phyloP scores from a whole-genome alignment of 2,329 filamentous ascomycete species.

The Daldinia sp. region DNA sequence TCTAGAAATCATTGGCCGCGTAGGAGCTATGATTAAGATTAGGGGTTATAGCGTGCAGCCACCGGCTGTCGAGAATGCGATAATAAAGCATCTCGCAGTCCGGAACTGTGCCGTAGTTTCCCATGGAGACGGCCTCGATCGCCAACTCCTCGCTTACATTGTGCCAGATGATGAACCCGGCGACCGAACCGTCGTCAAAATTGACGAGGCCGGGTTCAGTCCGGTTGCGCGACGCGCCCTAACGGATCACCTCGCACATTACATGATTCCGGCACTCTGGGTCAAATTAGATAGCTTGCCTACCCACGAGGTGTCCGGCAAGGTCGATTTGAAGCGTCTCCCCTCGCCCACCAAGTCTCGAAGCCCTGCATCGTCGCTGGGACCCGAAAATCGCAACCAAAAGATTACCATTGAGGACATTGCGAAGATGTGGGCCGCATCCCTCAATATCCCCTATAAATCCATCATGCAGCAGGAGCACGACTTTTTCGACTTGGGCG shows the following conservation, averaged over 20 bases:
- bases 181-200: slow-evolving; percentile 68
- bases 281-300: slow-evolving; percentile 75
- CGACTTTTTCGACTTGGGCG: slow-evolving; percentile 83
- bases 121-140: slow-evolving; percentile 78
- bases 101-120: slow-evolving; percentile 75
- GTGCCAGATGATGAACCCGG: slow-evolving; percentile 70
- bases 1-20: slow-evolving; percentile 78
- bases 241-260: slow-evolving; percentile 74
- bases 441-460: slow-evolving; percentile 69
- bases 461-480: slow-evolving; percentile 71
- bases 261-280: slow-evolving; percentile 85
- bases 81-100: slow-evolving; percentile 74
- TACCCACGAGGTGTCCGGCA: slow-evolving; percentile 81
- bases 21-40: slow-evolving; percentile 83
- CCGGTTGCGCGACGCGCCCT: slow-evolving; percentile 72
- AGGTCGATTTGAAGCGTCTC: slow-evolving; percentile 76
- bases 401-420: slow-evolving; percentile 73
- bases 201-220: slow-evolving; percentile 76
- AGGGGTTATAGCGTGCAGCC: slow-evolving; percentile 81
- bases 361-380: slow-evolving; percentile 50
- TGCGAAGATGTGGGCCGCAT: slow-evolving; percentile 75
- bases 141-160: slow-evolving; percentile 79
- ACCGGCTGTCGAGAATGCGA: slow-evolving; percentile 77
- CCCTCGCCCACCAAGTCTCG: slow-evolving; percentile 68
- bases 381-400: slow-evolving; percentile 59